Conservation (phyloP, 2,329 filamentous ascomycete species). For the Phaeosphaeriaceae sp. region DNA sequence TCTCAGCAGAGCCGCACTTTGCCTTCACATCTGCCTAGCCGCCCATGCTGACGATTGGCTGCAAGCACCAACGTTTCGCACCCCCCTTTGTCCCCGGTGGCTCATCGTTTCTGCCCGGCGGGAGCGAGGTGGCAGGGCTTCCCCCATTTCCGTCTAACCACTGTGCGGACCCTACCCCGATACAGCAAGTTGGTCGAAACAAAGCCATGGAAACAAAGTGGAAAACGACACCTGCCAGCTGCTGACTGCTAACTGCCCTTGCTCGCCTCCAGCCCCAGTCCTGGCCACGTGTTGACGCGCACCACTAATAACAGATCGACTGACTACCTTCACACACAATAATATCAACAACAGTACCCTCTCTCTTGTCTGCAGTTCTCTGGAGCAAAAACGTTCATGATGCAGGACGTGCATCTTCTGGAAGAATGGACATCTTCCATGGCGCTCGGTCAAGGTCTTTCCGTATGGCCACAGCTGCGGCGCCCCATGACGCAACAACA, state of each 20-base stretch:
- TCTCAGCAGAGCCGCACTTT: slow-evolving; percentile 7
- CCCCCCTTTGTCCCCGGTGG: slow-evolving; percentile 8
- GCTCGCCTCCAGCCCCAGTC: not conserved
- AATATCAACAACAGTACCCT: no score
- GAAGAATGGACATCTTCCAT: not conserved
- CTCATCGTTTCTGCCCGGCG: slow-evolving; percentile 12
- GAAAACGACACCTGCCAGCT: slow-evolving; percentile 9
- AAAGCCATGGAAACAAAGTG: slow-evolving; percentile 21
- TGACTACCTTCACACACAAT: no score
- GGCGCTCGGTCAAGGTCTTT: not conserved
- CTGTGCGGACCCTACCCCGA: no score
- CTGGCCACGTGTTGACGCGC: not conserved
- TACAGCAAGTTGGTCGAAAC: slow-evolving; percentile 29
- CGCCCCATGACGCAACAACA: slow-evolving; percentile 5
- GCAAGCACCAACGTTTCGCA: not conserved
- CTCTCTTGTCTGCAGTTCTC: no score
- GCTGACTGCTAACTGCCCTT: slow-evolving; percentile 5
- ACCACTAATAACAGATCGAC: no score
- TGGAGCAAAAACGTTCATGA: no score
- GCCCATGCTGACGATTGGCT: slow-evolving; percentile 8
- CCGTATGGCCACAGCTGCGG: not conserved
- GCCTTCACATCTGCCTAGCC: slow-evolving; percentile 13
- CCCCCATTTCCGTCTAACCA: not conserved
- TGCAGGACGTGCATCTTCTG: not conserved
- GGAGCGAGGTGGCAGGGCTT: not conserved